Evolutionary conservation across 768 basidiomycete species (phyloP), one percentile per base, ranked within the genome.

Genomic region (Russula virescens): DNA sequence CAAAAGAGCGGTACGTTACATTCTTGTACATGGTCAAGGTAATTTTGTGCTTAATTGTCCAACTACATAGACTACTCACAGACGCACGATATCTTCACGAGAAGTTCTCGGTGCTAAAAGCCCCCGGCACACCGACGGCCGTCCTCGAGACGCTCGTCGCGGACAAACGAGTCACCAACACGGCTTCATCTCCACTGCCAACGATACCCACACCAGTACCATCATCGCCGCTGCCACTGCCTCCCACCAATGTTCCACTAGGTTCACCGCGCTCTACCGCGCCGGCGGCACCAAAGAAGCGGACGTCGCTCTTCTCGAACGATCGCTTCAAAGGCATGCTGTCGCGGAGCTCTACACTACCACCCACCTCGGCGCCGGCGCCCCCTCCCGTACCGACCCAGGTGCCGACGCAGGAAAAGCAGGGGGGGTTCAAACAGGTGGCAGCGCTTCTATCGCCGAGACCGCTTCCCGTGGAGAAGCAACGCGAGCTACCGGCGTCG

Each of bases 61-160:
- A 40, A 55, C 59, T 38, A 55, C 57, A 47, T 71, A 96, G 94
- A 69, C 78, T 98, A 69, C 75, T 93, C 56, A 83, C 82, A 63
- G 94, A 98, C 70, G 89, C 86, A 13, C 83, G 76, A 46, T 91
- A 83, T 70, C 75, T 97, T 60, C 84, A 89, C 68, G 81, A 86
- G 69, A 89, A 89, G 69, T 78, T 96, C 23, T 82, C 87, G 7
- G 81, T 77, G 10, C 80, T 96, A 11, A 89, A 87, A 72, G 88
- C 89, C 69, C 79, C 81, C 18, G 72, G 71, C 21, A 80, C 84
- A 0, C 86, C 88, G 0, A 86, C 86, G 14, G 81, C 79, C 19
- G 91, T 93, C 84, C 81, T 97, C 23, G 89, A 91, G 74, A 91
- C 85, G 11, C 84, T 97, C 57, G 85, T 96, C 60, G 78, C 83